Evolutionary conservation across 78 protist species (phyloP).

Genomic region (Dictyostelium purpureum): DNA sequence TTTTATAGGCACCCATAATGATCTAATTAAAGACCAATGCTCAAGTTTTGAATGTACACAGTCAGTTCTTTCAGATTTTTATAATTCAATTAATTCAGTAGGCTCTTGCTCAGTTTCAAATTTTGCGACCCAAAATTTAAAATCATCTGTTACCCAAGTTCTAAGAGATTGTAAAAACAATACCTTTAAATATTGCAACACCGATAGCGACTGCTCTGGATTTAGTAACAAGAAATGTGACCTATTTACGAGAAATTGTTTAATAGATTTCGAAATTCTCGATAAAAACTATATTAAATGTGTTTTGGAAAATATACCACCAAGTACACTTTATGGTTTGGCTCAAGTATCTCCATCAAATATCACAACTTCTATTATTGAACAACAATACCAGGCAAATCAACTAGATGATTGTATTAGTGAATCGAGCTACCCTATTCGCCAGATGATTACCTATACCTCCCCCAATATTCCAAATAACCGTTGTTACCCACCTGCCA

Average conservation of each 20-base stretch:
- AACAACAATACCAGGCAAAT: neutral
- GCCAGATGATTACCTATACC: neutral
- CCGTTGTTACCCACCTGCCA: neutral
- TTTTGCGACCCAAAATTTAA: neutral
- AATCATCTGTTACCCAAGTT: neutral
- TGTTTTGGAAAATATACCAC: slow-evolving; percentile 3
- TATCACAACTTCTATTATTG: neutral
- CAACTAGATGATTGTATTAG: slow-evolving; percentile 30
- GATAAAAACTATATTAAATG: slow-evolving; percentile 33
- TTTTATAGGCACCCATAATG: neutral
- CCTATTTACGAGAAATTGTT: slow-evolving; percentile 11
- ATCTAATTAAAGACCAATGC: slow-evolving; percentile 18
- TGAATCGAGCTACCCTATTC: neutral
- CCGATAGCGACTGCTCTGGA: neutral
- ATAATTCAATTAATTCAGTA: neutral
- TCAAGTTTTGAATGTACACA: slow-evolving; percentile 25
- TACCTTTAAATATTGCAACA: neutral
- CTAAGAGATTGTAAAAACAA: neutral
- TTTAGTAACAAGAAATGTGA: neutral
- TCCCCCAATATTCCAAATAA: neutral
- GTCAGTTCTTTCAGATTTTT: slow-evolving; percentile 31
- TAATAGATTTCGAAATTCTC: neutral
- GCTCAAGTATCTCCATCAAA: neutral
- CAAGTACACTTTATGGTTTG: neutral
- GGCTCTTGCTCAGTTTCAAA: slow-evolving; percentile 4